Evolutionary conservation across 345 rosid species (phyloP).

Genomic region (Hibiscus tridactylites): DNA sequence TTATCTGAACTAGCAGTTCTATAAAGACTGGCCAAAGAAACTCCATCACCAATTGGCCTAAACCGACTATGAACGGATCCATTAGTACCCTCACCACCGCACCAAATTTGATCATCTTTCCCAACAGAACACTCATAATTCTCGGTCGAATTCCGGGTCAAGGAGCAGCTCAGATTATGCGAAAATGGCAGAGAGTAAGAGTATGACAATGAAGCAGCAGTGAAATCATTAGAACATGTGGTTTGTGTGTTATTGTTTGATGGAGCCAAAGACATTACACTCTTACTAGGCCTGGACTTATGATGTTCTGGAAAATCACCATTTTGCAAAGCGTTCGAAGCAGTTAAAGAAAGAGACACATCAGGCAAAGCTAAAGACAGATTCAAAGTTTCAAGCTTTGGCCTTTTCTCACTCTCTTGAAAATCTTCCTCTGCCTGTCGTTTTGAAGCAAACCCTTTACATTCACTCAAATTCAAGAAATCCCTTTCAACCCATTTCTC

Average conservation of each 20-base stretch:
- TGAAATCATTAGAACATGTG: slow-evolving; percentile 74
- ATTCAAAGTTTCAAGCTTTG: slow-evolving; percentile 63
- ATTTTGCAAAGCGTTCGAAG: slow-evolving; percentile 60
- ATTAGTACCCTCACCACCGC: slow-evolving; percentile 96
- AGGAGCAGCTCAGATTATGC: slow-evolving; percentile 90
- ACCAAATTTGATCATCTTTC: slow-evolving; percentile 82
- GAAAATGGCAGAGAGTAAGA: slow-evolving; percentile 80
- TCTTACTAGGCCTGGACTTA: slow-evolving; percentile 32
- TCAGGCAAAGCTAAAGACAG: slow-evolving; percentile 86
- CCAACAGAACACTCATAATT: slow-evolving; percentile 63
- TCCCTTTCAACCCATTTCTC: slow-evolving; percentile 88
- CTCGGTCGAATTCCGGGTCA: slow-evolving; percentile 83
- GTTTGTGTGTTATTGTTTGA: slow-evolving; percentile 36
- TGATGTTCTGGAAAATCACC: slow-evolving; percentile 20
- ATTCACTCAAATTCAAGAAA: slow-evolving; percentile 69
- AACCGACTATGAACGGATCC: slow-evolving; percentile 97
- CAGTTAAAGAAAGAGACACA: slow-evolving; percentile 65
- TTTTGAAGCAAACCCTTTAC: slow-evolving; percentile 42
- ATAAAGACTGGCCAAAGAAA: slow-evolving; percentile 47
- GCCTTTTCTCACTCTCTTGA: slow-evolving; percentile 33
- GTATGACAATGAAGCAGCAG: slow-evolving; percentile 74
- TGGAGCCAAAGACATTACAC: slow-evolving; percentile 28
- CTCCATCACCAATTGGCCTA: slow-evolving; percentile 83
- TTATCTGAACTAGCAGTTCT: slow-evolving; percentile 65
- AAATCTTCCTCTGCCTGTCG: slow-evolving; percentile 37